Percentiles rank a stretch among this genome's conserved stretches.
Conservation (phyloP, 1,139 yeast genomes). For the Suhomyces maxii region DNA sequence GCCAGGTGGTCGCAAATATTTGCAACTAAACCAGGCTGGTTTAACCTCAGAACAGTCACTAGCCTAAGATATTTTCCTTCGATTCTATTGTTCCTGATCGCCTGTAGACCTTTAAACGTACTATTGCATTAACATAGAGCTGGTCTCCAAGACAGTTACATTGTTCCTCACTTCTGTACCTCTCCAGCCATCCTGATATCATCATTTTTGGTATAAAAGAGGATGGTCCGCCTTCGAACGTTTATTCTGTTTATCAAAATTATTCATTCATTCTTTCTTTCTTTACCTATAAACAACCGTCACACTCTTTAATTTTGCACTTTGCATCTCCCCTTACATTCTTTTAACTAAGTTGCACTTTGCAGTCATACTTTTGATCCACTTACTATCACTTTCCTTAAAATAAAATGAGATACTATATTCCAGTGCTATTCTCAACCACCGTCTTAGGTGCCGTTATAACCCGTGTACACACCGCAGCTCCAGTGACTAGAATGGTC, state of each 20-base stretch:
- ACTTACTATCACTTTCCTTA: constrained; percentile 1
- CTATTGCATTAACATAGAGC: neutral
- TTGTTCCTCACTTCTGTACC: neutral
- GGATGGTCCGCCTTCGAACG: neutral
- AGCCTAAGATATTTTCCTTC: neutral
- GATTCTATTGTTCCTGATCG: neutral
- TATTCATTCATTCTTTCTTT: constrained; percentile 1
- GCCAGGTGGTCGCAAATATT: constrained; percentile 1
- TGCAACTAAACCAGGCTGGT: constrained; percentile 1
- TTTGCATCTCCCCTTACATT: neutral
- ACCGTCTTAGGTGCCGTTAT: constrained; percentile 31
- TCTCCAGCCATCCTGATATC: neutral
- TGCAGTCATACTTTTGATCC: neutral
- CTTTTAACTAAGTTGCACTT: neutral
- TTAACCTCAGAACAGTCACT: neutral
- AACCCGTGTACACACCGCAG: constrained; percentile 33
- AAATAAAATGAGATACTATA: neutral
- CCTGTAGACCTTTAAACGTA: neutral
- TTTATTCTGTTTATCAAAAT: too few species aligned
- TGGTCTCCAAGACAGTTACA: neutral
- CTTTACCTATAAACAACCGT: neutral
- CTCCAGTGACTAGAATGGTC: constrained; percentile 30
- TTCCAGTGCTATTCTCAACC: constrained; percentile 20
- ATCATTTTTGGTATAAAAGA: neutral
- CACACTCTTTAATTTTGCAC: neutral